phyloP scores from a whole-genome alignment of 768 basidiomycete genomes.

The Suillus subaureus region DNA sequence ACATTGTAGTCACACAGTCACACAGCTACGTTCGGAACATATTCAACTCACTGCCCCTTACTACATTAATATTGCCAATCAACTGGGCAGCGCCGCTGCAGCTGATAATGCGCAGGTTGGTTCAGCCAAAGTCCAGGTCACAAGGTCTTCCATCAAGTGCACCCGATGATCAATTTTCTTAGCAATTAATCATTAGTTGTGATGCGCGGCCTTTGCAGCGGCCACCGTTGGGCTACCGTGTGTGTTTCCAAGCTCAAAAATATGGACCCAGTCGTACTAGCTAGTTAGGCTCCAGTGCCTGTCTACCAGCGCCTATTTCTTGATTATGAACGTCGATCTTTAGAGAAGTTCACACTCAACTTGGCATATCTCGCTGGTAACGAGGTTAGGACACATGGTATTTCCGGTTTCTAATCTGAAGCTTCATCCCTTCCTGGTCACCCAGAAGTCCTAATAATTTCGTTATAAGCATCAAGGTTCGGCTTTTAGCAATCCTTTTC shows the following conservation, averaged over 20 bases:
- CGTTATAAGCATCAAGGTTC: neutral
- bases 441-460: neutral
- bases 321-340: neutral
- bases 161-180: neutral
- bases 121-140: neutral
- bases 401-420: neutral
- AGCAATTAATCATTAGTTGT: neutral
- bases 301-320: neutral
- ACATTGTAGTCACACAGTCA: neutral
- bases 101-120: no score
- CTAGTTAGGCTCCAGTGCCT: neutral
- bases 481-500: neutral
- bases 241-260: neutral
- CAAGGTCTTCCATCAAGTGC: neutral
- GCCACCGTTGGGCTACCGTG: neutral
- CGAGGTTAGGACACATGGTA: neutral
- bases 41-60: no score
- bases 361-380: conserved; percentile 1
- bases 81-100: no score
- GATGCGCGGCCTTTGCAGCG: neutral
- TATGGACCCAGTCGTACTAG: neutral
- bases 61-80: no score
- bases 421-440: neutral
- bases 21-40: no score
- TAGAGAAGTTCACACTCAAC: neutral